A percentile compares a stretch with the other conserved stretches of the same genome.
Conservation (phyloP, 352 stramenopile species). For the Phytophthora idaei region DNA sequence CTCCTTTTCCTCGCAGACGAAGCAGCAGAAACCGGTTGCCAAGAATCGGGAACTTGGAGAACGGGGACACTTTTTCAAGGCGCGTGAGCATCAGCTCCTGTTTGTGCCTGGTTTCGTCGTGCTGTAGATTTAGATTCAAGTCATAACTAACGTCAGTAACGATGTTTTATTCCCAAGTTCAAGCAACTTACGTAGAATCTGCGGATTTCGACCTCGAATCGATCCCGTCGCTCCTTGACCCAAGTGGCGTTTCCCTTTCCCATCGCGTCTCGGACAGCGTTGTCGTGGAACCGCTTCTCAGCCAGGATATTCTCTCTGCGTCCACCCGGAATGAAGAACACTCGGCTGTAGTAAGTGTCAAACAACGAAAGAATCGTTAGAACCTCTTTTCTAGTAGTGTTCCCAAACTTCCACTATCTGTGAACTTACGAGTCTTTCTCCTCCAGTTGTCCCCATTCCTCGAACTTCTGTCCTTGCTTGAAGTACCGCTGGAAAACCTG, state of each 20-base stretch:
- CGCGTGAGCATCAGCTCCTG: slow-evolving; percentile 76
- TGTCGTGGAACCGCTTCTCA: slow-evolving; percentile 76
- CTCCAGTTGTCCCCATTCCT: slow-evolving; percentile 62
- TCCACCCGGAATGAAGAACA: slow-evolving; percentile 71
- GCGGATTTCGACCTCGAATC: slow-evolving; percentile 58
- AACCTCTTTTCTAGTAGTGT: not conserved
- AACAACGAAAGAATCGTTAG: not conserved
- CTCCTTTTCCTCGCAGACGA: slow-evolving; percentile 70
- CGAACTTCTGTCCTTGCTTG: slow-evolving; percentile 55
- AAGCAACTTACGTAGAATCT: slow-evolving; percentile 61
- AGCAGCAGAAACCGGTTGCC: slow-evolving; percentile 72
- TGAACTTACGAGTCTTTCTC: slow-evolving; percentile 60
- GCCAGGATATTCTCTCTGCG: slow-evolving; percentile 66
- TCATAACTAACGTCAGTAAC: slow-evolving; percentile 18
- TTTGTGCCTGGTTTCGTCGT: slow-evolving; percentile 77
- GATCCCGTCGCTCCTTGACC: slow-evolving; percentile 49
- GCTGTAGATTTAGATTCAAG: slow-evolving; percentile 32
- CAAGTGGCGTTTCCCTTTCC: slow-evolving; percentile 55
- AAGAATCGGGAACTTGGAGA: slow-evolving; percentile 75
- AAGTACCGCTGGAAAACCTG: slow-evolving; percentile 70
- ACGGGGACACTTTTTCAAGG: slow-evolving; percentile 76
- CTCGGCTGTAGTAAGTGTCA: slow-evolving; percentile 27
- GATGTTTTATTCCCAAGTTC: slow-evolving; percentile 2
- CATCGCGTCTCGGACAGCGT: slow-evolving; percentile 54
- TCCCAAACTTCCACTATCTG: not conserved